Conservation (phyloP, 257 asterid species). For the Gentiana dahurica region DNA sequence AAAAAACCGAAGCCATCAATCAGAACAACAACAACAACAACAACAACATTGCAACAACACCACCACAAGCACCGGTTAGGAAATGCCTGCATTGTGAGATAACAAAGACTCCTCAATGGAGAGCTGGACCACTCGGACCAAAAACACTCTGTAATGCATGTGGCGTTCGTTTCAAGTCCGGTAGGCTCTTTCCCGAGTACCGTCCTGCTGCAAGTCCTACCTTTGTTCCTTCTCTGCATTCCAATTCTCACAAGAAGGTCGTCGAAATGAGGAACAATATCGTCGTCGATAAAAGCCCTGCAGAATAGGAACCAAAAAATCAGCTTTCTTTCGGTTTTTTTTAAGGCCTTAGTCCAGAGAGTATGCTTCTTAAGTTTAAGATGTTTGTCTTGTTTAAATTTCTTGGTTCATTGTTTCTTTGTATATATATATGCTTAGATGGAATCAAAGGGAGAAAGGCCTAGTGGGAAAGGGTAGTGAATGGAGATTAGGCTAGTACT, state of each 20-base stretch:
- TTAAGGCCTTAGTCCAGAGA: background rate
- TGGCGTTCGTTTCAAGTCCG: constrained; percentile 47
- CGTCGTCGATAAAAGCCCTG: background rate
- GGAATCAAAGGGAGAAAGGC: constrained; percentile 14
- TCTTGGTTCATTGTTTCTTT: constrained; percentile 29
- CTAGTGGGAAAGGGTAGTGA: constrained; percentile 1
- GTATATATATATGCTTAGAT: constrained; percentile 24
- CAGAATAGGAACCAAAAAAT: constrained; percentile 6
- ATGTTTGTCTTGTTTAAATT: constrained; percentile 5
- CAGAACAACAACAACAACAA: constrained; percentile 19
- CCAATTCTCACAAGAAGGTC: constrained; percentile 52
- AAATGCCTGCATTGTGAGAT: constrained; percentile 49
- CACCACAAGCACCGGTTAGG: constrained; percentile 11
- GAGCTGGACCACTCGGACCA: constrained; percentile 50
- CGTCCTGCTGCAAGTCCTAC: constrained; percentile 54
- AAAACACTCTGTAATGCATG: constrained; percentile 55
- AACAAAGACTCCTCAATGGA: constrained; percentile 56
- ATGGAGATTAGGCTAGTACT: constrained; percentile 18
- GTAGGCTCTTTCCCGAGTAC: constrained; percentile 41
- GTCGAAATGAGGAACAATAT: constrained; percentile 36
- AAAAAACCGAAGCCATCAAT: constrained; percentile 6
- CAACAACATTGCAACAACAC: background rate
- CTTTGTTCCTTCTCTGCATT: constrained; percentile 35
- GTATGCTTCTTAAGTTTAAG: background rate
- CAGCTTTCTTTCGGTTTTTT: background rate